Conservation (phyloP, 2,329 filamentous ascomycete genomes). For the Drechslerella dactyloides region DNA sequence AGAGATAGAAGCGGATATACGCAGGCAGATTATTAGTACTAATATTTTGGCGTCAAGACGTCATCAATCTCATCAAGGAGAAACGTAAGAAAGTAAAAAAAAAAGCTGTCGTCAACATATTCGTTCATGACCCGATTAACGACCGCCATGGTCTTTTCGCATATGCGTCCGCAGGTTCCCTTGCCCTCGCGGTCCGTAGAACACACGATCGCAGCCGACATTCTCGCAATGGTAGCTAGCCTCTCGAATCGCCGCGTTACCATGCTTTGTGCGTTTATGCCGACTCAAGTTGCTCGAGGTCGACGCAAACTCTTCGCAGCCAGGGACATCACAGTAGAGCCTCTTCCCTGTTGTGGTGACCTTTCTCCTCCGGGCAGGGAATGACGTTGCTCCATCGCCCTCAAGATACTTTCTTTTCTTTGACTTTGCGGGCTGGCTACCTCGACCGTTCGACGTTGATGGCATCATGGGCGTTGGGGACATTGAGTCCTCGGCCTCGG, state of each 20-base stretch:
- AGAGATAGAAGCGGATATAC: not conserved
- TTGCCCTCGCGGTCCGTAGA: slow-evolving; percentile 42
- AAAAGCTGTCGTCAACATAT: not conserved
- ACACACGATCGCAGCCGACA: slow-evolving; percentile 37
- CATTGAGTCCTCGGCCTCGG: not conserved
- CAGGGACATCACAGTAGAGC: slow-evolving; percentile 43
- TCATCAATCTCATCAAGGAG: not conserved
- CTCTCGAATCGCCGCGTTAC: slow-evolving; percentile 34
- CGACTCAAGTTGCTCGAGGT: slow-evolving; percentile 46
- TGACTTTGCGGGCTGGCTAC: slow-evolving; percentile 16
- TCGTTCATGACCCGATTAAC: not conserved
- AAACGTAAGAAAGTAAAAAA: not conserved
- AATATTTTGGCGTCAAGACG: not conserved
- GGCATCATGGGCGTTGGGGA: not conserved
- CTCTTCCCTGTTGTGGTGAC: slow-evolving; percentile 37
- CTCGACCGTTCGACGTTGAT: not conserved
- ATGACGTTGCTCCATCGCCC: slow-evolving; percentile 40
- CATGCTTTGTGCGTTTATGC: slow-evolving; percentile 48
- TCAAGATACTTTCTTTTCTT: slow-evolving; percentile 48
- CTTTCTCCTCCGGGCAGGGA: slow-evolving; percentile 43
- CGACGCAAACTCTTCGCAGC: slow-evolving; percentile 49
- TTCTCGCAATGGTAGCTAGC: slow-evolving; percentile 42
- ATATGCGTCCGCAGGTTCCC: slow-evolving; percentile 45
- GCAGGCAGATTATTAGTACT: slow-evolving; percentile 2
- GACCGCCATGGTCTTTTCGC: slow-evolving; percentile 34